phyloP scores from a whole-genome alignment of 208 protist species.

The Wallacemonas sp. region DNA sequence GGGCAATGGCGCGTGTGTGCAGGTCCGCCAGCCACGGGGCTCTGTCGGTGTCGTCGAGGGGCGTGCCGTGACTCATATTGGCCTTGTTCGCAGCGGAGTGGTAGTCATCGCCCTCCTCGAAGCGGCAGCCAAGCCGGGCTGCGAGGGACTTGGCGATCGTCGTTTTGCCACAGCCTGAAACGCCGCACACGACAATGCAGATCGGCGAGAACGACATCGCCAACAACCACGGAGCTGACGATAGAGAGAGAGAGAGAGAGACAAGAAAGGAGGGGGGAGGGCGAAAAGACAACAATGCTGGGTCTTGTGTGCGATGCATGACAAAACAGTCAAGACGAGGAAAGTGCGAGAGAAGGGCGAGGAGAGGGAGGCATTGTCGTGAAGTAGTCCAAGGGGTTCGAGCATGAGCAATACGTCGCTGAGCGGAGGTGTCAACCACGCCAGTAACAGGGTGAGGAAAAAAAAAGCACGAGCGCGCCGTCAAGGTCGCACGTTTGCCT shows the following conservation, averaged over 20 bases:
- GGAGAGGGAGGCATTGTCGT: too few species aligned
- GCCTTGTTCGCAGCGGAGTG: slow-evolving; percentile 51
- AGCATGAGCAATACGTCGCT: too few species aligned
- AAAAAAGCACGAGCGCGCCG: too few species aligned
- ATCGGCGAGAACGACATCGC: background rate
- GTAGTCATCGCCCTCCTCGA: slow-evolving; percentile 76
- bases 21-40: slow-evolving; percentile 68
- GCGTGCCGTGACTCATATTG: slow-evolving; percentile 72
- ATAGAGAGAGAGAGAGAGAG: too few species aligned
- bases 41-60: slow-evolving; percentile 75
- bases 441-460: too few species aligned
- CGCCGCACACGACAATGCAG: slow-evolving; percentile 68
- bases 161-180: slow-evolving; percentile 76
- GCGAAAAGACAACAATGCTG: slow-evolving; percentile 14
- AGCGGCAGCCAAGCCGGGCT: slow-evolving; percentile 35
- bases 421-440: too few species aligned
- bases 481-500: too few species aligned
- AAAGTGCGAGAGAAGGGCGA: too few species aligned
- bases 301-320: too few species aligned
- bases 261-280: slow-evolving; percentile 13
- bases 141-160: slow-evolving; percentile 67
- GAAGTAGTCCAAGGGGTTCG: too few species aligned
- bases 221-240: background rate
- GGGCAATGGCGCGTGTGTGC: slow-evolving; percentile 37
- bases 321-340: too few species aligned